Conservation (phyloP, 352 stramenopile genomes). For the Stramenopiles sp. region DNA sequence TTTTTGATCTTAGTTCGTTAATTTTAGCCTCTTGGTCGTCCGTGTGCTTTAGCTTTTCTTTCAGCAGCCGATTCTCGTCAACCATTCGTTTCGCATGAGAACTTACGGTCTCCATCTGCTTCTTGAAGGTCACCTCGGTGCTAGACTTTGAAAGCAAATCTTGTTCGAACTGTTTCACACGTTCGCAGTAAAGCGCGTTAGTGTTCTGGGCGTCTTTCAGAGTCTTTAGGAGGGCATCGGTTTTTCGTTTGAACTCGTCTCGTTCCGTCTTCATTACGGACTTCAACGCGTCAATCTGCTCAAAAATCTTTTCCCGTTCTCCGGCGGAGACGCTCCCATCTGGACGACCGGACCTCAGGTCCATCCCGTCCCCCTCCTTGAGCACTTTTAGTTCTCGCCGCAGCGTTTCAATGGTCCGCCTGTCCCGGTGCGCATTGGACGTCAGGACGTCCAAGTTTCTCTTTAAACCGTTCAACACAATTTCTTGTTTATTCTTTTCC, state of each 20-base stretch:
- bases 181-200: not conserved
- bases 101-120: conserved; percentile 11
- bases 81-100: conserved; percentile 11
- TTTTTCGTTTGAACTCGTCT: not conserved
- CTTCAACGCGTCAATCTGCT: not conserved
- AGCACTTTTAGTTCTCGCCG: not conserved
- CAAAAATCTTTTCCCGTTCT: not conserved
- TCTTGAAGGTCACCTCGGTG: not conserved
- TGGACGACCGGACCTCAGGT: not conserved
- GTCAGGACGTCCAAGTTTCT: not conserved
- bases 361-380: not conserved
- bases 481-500: conserved; percentile 1
- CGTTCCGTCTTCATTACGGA: not conserved
- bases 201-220: not conserved
- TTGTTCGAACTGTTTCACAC: not conserved
- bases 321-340: not conserved
- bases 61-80: conserved; percentile 8
- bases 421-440: not conserved
- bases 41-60: not conserved
- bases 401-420: not conserved
- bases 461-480: not conserved
- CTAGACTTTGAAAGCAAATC: conserved; percentile 1
- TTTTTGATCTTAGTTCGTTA: not conserved
- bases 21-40: not conserved
- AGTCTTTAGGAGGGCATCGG: not conserved